These are phyloP conservation scores for Starmerella bombicola DNA, from an alignment of 805 yeast genomes.

Conservation along the genomic window DNA sequence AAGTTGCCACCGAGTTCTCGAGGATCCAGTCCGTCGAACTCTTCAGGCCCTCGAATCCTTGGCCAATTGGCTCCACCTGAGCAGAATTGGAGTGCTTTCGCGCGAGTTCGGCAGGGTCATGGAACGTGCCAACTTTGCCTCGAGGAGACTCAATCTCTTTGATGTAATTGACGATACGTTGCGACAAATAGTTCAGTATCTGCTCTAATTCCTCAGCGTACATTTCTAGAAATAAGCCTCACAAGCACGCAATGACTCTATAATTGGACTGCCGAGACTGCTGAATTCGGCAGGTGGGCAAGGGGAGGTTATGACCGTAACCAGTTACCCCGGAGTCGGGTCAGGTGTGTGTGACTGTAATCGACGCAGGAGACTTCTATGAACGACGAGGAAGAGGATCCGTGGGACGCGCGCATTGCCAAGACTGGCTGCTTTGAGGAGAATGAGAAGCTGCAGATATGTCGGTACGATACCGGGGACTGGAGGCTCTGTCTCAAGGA, in stretches of 20 bases:
- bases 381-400: slow-evolving; percentile 16
- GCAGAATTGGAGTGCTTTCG: slow-evolving; percentile 28
- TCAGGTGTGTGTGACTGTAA: no score
- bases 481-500: slow-evolving; percentile 66
- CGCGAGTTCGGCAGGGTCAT: slow-evolving; percentile 37
- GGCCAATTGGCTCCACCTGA: slow-evolving; percentile 26
- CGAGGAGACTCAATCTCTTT: slow-evolving; percentile 36
- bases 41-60: slow-evolving; percentile 36
- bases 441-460: slow-evolving; percentile 54
- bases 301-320: no score
- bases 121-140: slow-evolving; percentile 37
- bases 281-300: no score
- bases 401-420: slow-evolving; percentile 55
- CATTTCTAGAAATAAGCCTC: slow-evolving; percentile 1
- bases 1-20: slow-evolving; percentile 61
- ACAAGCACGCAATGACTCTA: neutral
- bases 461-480: slow-evolving; percentile 71
- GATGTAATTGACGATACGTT: slow-evolving; percentile 43
- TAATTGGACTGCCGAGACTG: neutral
- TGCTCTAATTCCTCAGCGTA: slow-evolving; percentile 38
- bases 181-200: slow-evolving; percentile 40
- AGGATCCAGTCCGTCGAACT: slow-evolving; percentile 44
- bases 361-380: no score
- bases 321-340: no score
- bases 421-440: slow-evolving; percentile 70